Conservation (phyloP, 805 yeast genomes). For the Candida berthetii region DNA sequence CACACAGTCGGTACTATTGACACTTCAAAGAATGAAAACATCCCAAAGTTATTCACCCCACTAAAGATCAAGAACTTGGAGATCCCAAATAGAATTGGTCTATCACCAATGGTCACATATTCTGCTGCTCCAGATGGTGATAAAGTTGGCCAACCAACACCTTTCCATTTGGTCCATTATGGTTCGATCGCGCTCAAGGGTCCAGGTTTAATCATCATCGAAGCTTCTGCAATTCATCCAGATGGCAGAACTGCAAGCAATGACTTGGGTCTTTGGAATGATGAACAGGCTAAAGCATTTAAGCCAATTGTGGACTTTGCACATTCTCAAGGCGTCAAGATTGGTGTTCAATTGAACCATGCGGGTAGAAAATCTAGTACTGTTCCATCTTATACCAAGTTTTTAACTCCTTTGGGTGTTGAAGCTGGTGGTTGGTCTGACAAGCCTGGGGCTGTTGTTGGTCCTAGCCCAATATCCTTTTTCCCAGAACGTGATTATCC, state of each 20-base stretch:
- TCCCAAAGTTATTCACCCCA: slow-evolving; percentile 38
- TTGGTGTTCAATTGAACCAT: slow-evolving; percentile 51
- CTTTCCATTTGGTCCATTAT: slow-evolving; percentile 43
- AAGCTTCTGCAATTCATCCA: slow-evolving; percentile 35
- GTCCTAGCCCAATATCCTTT: slow-evolving; percentile 36
- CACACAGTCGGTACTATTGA: not conserved
- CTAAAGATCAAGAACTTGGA: slow-evolving; percentile 31
- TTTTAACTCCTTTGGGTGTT: slow-evolving; percentile 24
- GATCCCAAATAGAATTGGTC: slow-evolving; percentile 46
- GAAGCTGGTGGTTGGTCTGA: slow-evolving; percentile 33
- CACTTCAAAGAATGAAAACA: not conserved
- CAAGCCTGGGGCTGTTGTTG: slow-evolving; percentile 32
- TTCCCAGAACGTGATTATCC: slow-evolving; percentile 13
- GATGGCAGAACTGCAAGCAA: slow-evolving; percentile 37
- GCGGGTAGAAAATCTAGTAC: slow-evolving; percentile 45
- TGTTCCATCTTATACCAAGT: slow-evolving; percentile 23
- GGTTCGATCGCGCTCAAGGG: slow-evolving; percentile 42
- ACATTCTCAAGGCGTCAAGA: slow-evolving; percentile 36
- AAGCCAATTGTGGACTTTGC: slow-evolving; percentile 36
- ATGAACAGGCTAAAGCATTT: slow-evolving; percentile 37
- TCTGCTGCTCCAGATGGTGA: slow-evolving; percentile 25
- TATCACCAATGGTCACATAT: slow-evolving; percentile 52
- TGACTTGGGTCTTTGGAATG: slow-evolving; percentile 45
- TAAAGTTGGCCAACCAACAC: slow-evolving; percentile 32
- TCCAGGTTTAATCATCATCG: slow-evolving; percentile 41